Evolutionary conservation across 768 basidiomycete genomes (phyloP), one percentile per base, ranked within the genome.

Genomic region (Mycena indigotica): DNA sequence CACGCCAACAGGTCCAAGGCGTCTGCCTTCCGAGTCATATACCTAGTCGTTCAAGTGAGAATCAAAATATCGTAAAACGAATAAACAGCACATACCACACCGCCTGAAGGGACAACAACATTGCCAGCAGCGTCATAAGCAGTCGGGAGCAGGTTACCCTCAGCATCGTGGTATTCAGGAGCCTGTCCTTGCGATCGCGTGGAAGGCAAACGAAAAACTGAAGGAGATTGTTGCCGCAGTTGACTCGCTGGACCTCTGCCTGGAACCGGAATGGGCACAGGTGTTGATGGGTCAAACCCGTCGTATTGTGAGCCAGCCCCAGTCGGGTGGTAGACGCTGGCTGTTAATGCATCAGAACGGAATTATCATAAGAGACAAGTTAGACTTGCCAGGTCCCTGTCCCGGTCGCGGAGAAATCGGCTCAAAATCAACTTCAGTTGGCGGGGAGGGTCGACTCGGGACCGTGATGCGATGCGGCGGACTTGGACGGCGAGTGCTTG

Each of bases 1-100:
- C 10, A 17, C 17, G 10, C 32, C 10, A n/a, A n/a, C n/a, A 17
- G 10, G 10, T 8, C 32, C 32, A 35, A 56, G 10, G 15, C 53
- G 56, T 6, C 53, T 38, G 24, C 60, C 56, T 1, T 28, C 40
- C 1, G 52, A 40, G 15, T 62, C 62, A 52, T 60, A 63, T 8
- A 35, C 8, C 32, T 35, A 35, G 17, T n/a, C n/a, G n/a, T n/a
- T n/a, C n/a, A n/a, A n/a, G n/a, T n/a, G n/a, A n/a, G n/a, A n/a
- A n/a, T n/a, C n/a, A n/a, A n/a, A n/a, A n/a, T n/a, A n/a, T n/a
- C n/a, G n/a, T n/a, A n/a, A n/a, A n/a, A n/a, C n/a, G n/a, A n/a
- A n/a, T n/a, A n/a, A n/a, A n/a, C n/a, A n/a, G n/a, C n/a, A 35
- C 32, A 8, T 40, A 39, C 55, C 19, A 28, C 19, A 4, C 52